Base-by-base conservation (phyloP, 306 rosid genomes). In the Begonia peltatifolia region DNA sequence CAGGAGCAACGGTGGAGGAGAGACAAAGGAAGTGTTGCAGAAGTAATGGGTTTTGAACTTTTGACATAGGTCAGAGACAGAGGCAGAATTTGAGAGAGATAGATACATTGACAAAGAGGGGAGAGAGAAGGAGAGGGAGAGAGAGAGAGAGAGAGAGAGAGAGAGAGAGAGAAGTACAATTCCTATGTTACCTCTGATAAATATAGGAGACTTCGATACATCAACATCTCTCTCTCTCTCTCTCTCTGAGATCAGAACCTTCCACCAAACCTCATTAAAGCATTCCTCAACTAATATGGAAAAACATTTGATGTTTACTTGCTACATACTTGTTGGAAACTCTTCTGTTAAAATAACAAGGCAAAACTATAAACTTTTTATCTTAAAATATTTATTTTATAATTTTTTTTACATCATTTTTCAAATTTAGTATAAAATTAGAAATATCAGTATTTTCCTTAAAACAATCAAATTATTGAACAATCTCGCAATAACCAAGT, bases 191-290 rank as follows among this genome's bases (percentile, higher is more conserved):
- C 84, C 75, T 69, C 63, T 71, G 80, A 79, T 81, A 38, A 30
- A 66, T 72, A 76, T 79, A 73, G 79, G 57, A 67, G 74, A 76
- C 72, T 68, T 65, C 46, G 82, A 76, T 56, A 72, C 79, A 72
- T 81, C 84, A 79, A 46, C 77, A 79, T 76, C 87, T 62, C 42
- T 50, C 41, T 56, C 61, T n/a, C n/a, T n/a, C n/a, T 30, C 42
- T 55, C 42, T 58, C 60, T 57, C 54, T 53, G 59, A 54, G 67
- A 76, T 72, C 73, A 73, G 58, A 46, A 17, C 20, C 54, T 49
- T 68, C 65, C 87, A 85, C 90, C 95, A 68, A 84, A 77, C 92
- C 69, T 64, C 77, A 79, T 74, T 85, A 76, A 85, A 74, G 71
- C 38, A 30, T 30, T 30, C 38, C 6, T 30, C 38, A 30, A 30